Evolutionary conservation across 139 green algal species (phyloP), one percentile per base, ranked within the genome.

Genomic region (Chlamydomonas schloesseri): DNA sequence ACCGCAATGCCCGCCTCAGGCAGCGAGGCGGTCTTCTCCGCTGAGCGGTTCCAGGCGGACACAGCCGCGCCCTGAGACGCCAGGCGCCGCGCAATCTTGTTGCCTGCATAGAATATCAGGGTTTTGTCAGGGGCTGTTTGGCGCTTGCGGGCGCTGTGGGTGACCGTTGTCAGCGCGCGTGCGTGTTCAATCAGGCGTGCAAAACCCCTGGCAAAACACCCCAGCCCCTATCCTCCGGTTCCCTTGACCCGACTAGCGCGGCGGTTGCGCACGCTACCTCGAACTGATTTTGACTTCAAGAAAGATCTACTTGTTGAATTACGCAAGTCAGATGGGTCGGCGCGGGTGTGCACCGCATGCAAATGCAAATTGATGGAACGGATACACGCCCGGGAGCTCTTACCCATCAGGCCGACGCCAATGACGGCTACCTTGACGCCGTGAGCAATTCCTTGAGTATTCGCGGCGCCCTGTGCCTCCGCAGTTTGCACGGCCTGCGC

Each of bases 391-490:
- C 18, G 14, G 31, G 14, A 26, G 50, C 29, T 1, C 76, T 50
- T 23, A 84, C 78, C 78, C 78, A 84, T 84, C 4, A 84, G 78
- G 21, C 78, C 78, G n/a, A 84, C 42, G 29, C 78, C 78, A 74
- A 84, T 84, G 14, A 84, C 23, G 13, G 37, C 24, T 1, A 76
- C 71, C 17, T 29, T 21, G 5, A 37, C 65, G 10, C 29, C 50
- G 11, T 57, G 50, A 57, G 50, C 50, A 24, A 60, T 8, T 50
- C 42, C 42, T 8, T 50, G 42, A 8, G 6, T 50, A 50, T 5
- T 8, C 5, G 42, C 8, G 42, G 42, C 8, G 42, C n/a, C n/a
- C n/a, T n/a, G n/a, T n/a, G 42, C 42, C 42, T 50, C 42, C 8
- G 42, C 42, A 50, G 42, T 50, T 13, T 50, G 42, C 5, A 8